Base-by-base conservation (phyloP, 164 flowering plant species). In the Akebia trifoliata region DNA sequence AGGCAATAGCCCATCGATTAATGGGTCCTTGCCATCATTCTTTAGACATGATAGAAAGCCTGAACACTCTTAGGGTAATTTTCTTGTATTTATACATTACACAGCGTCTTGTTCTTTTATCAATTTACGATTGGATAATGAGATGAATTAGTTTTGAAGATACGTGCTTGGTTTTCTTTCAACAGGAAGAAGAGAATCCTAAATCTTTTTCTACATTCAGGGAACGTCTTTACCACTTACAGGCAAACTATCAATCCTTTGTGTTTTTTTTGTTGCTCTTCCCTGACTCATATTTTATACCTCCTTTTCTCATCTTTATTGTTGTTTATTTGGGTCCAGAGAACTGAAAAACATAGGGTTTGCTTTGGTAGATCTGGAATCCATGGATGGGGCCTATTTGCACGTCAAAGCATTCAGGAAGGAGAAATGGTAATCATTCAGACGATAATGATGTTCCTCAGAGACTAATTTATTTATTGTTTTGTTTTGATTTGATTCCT, bases 341-440 rank as follows among this genome's bases (percentile, higher is more conserved):
- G 69, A 68, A 86, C 95, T 2, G 95, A 90, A 74, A 76, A 75
- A 42, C 77, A 78, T 43, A 76, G 87, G 53, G 91, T 88, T 52
- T 87, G 96, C 79, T 82, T 84, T 66, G 99, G 99, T 53, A 74
- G 82, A 81, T 94, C 99, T 62, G 93, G 90, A 32, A 88, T 94
- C 74, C 99, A 94, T 72, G 93, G 97, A 34, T 90, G 99, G 97
- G 97, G 99, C 43, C 97, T 94, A 36, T 94, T 94, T 71, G 97
- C 99, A 32, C 84, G 88, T 17, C 67, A 77, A 55, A 69, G 74
- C 52, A 88, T 94, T 69, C 95, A 79, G 67, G 99, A 90, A 82
- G 99, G 99, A 72, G 96, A 90, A 65, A 94, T 94, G 99, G 99
- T 88, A 75, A 43, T 12, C 42, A 10, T 31, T 43, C 31, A 37